Percentiles rank a stretch among this genome's conserved stretches.
Conservation (phyloP, 2,329 filamentous ascomycete genomes). For the Fusarium proliferatum region DNA sequence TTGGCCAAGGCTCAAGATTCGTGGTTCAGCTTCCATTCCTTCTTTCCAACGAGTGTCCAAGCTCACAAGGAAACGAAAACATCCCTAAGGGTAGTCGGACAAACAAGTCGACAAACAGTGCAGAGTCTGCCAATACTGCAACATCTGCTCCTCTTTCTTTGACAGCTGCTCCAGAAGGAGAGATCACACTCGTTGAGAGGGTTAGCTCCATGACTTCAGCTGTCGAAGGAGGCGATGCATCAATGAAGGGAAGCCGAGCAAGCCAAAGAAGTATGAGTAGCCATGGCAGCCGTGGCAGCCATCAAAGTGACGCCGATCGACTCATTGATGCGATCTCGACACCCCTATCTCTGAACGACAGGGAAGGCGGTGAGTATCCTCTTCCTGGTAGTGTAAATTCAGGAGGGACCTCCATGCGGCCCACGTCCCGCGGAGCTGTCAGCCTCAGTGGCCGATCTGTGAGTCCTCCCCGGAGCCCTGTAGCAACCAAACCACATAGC, state of each 20-base stretch:
- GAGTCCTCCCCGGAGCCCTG: constrained; percentile 27
- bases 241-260: constrained; percentile 31
- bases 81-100: not conserved
- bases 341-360: constrained; percentile 58
- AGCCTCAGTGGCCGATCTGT: constrained; percentile 20
- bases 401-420: constrained; percentile 16
- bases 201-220: constrained; percentile 43
- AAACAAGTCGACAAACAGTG: constrained; percentile 16
- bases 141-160: constrained; percentile 41
- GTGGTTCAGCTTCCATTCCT: constrained; percentile 82
- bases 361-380: constrained; percentile 49
- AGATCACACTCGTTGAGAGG: constrained; percentile 71
- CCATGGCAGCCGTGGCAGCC: constrained; percentile 59
- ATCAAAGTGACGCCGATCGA: constrained; percentile 72
- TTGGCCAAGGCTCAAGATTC: constrained; percentile 84
- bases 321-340: constrained; percentile 78
- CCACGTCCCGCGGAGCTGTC: constrained; percentile 3
- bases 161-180: constrained; percentile 55
- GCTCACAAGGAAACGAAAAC: constrained; percentile 18
- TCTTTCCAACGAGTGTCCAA: constrained; percentile 59
- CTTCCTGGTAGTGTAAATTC: constrained; percentile 33
- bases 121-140: constrained; percentile 32
- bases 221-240: constrained; percentile 18
- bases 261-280: constrained; percentile 54
- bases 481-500: constrained; percentile 24